Conservation (phyloP, 1,139 yeast species). For the Taphrina pruni region DNA sequence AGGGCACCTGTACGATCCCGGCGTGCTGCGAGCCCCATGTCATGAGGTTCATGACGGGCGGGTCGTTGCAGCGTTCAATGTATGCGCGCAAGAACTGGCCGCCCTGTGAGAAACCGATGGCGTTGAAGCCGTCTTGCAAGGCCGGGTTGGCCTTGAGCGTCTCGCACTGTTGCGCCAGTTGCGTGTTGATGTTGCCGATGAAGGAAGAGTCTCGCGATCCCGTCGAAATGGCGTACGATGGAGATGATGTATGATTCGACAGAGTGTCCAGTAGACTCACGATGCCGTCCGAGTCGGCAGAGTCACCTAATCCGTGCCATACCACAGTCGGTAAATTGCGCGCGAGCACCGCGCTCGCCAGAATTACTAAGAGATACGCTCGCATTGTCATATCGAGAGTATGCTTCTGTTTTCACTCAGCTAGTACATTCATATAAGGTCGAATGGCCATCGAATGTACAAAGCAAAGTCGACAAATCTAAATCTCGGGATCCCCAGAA, state of each 20-base stretch:
- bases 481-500: not conserved
- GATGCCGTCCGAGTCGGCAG: constrained; percentile 69
- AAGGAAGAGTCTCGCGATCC: constrained; percentile 48
- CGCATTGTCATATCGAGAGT: no score
- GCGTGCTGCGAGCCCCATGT: constrained; percentile 86
- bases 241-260: constrained; percentile 27
- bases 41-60: constrained; percentile 62
- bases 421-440: no score
- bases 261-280: constrained; percentile 42
- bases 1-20: constrained; percentile 71
- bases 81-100: constrained; percentile 74
- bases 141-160: constrained; percentile 56
- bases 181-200: constrained; percentile 65
- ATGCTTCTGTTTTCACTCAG: no score
- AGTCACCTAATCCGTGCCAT: constrained; percentile 88
- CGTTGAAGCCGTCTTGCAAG: constrained; percentile 66
- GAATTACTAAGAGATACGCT: not conserved
- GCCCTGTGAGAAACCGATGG: constrained; percentile 83
- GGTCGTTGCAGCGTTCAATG: constrained; percentile 61
- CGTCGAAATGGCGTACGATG: constrained; percentile 28
- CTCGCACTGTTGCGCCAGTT: constrained; percentile 56
- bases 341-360: not conserved
- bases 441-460: not conserved
- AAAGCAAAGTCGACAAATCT: not conserved
- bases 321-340: constrained; percentile 62